Conservation (phyloP, 2,329 filamentous ascomycete species). For the Didymella exigua region DNA sequence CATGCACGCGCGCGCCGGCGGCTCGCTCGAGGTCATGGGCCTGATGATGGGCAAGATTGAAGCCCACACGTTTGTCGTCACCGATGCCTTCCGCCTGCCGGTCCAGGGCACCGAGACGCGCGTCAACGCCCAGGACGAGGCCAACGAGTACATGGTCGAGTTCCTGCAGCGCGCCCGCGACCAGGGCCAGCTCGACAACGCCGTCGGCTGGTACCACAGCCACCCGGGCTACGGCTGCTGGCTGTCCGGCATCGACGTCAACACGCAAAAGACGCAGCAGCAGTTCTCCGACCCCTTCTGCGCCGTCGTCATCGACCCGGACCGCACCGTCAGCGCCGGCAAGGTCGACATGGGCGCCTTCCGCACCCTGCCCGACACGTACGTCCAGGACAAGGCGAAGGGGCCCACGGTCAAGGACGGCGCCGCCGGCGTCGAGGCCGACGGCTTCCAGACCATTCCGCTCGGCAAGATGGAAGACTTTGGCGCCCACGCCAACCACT, state of each 20-base stretch:
- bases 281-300: constrained; percentile 87
- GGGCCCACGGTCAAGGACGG: constrained; percentile 34
- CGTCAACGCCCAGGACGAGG: constrained; percentile 93
- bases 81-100: constrained; percentile 89
- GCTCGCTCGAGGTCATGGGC: constrained; percentile 93
- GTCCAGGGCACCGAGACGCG: constrained; percentile 98
- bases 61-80: constrained; percentile 85
- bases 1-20: constrained; percentile 96
- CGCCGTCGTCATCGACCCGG: constrained; percentile 94
- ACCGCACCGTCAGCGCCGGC: constrained; percentile 90
- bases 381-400: constrained; percentile 56
- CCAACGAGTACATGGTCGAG: constrained; percentile 94
- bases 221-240: constrained; percentile 98
- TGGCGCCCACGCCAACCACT: constrained; percentile 85
- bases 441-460: constrained; percentile 79
- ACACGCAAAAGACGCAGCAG: constrained; percentile 86
- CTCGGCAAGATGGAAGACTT: constrained; percentile 96
- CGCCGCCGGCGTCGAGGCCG: constrained; percentile 52
- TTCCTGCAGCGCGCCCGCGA: constrained; percentile 79
- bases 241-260: constrained; percentile 94
- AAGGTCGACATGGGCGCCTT: constrained; percentile 98
- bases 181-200: constrained; percentile 82
- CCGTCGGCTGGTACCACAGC: constrained; percentile 97
- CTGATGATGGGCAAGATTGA: constrained; percentile 96
- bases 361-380: constrained; percentile 80